Base-by-base conservation (phyloP, 305 asterid species). In the Striga hermonthica region DNA sequence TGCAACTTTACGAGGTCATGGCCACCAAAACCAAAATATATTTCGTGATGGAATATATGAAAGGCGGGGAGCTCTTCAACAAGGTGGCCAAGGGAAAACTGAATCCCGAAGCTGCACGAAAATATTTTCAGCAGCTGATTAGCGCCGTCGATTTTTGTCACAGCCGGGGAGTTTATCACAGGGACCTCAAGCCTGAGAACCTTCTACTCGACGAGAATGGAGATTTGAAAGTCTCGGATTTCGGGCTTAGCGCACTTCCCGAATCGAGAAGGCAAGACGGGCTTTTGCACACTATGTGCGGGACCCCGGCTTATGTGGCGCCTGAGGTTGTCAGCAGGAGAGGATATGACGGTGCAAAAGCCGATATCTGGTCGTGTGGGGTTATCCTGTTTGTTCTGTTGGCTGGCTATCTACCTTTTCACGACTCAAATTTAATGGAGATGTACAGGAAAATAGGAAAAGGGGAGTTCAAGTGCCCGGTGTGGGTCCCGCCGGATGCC, bases 121-220 rank as follows among this genome's bases (percentile, higher is more conserved):
- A 79, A 43, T 83, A 66, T 63, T 83, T 86, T 55, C 96, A 79
- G 57, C 96, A 89, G 79, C 80, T 89, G 76, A 82, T 89, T 22
- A 73, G 79, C 48, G 96, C 89, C 7, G 76, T 86, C n/a, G 93
- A 84, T 72, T 89, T 82, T 75, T 89, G 95, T 28, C 95, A 86
- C 41, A 82, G 93, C 63, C 67, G 95, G 73, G 95, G 89, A 0
- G 85, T 85, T 39, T 89, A 76, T 69, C 95, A 86, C 67, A 72
- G 95, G 41, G 96, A 89, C 69, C 81, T 89, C 10, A 89, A 86
- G 57, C 93, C 89, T 0, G 95, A 89, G 83, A 89, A 89, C 65
- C 74, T 86, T 4, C 82, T 89, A n/a, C 70, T 86, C 73, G 95
- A 86, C 11, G 96, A 82, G 47, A 39, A 81, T 28, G 93, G 89